Evolutionary conservation across 768 basidiomycete genomes (phyloP).

Genomic region (Russula sp.): DNA sequence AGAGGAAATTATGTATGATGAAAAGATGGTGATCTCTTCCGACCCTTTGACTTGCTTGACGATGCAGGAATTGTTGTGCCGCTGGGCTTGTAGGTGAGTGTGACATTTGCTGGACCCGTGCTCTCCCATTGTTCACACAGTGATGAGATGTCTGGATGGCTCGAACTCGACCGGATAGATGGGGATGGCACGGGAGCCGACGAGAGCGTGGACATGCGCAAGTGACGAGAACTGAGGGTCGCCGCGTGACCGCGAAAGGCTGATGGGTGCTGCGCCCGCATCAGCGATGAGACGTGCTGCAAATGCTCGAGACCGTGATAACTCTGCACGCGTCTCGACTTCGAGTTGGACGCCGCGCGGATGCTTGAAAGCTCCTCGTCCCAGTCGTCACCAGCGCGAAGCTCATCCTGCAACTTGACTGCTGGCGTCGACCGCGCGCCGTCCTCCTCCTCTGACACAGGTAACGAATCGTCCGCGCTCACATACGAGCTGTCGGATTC

Average conservation of each 20-base stretch:
- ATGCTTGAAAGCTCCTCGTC: neutral
- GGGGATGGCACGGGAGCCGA: conserved; percentile 40
- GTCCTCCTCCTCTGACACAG: neutral
- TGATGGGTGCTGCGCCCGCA: neutral
- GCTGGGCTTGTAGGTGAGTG: conserved; percentile 40
- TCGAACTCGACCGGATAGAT: conserved; percentile 41
- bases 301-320: conserved; percentile 7
- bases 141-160: conserved; percentile 52
- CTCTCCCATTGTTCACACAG: conserved; percentile 55
- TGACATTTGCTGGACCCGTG: conserved; percentile 56
- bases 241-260: conserved; percentile 3
- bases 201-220: conserved; percentile 33
- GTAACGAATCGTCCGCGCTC: conserved; percentile 16
- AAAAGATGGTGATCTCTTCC: conserved; percentile 16
- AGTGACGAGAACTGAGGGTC: conserved; percentile 26
- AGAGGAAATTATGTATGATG: conserved; percentile 9
- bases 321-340: conserved; percentile 9
- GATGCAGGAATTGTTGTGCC: conserved; percentile 16
- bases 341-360: neutral
- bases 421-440: neutral
- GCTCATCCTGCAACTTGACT: neutral
- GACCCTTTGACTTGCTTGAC: conserved; percentile 15
- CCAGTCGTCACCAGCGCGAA: conserved; percentile 3
- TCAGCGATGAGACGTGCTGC: neutral
- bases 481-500: conserved; percentile 16